phyloP scores from a whole-genome alignment of 805 yeast genomes.

The Candida rishiriensis region DNA sequence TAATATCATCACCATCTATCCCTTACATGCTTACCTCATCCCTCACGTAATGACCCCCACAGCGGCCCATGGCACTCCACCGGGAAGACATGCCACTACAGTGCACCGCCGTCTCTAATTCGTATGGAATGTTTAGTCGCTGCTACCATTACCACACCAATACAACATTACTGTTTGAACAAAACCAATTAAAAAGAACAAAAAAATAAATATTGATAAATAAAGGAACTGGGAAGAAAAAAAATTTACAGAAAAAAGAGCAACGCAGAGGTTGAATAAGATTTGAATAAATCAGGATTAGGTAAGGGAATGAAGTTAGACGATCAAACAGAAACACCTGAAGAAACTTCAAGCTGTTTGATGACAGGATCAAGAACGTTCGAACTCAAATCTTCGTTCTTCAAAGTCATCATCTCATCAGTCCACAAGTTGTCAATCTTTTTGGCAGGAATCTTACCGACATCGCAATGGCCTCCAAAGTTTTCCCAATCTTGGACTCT shows the following conservation, averaged over 20 bases:
- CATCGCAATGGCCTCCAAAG: slow-evolving; percentile 88
- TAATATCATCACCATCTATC: no score
- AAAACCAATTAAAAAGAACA: neutral
- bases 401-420: slow-evolving; percentile 63
- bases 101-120: no score
- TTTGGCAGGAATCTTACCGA: slow-evolving; percentile 49
- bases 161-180: no score
- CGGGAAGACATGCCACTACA: no score
- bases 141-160: no score
- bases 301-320: neutral
- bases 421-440: slow-evolving; percentile 80
- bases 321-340: slow-evolving; percentile 45
- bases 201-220: neutral
- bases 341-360: slow-evolving; percentile 62
- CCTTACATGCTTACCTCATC: no score
- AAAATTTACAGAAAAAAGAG: neutral
- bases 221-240: neutral
- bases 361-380: slow-evolving; percentile 64
- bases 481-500: slow-evolving; percentile 74
- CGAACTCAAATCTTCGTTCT: slow-evolving; percentile 58
- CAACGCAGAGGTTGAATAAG: neutral
- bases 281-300: neutral
- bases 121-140: no score
- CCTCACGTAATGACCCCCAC: no score
- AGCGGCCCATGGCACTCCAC: no score